These are phyloP conservation scores for Fusarium acutatum DNA, from an alignment of 2,329 filamentous ascomycete genomes.

Conservation along the genomic window DNA sequence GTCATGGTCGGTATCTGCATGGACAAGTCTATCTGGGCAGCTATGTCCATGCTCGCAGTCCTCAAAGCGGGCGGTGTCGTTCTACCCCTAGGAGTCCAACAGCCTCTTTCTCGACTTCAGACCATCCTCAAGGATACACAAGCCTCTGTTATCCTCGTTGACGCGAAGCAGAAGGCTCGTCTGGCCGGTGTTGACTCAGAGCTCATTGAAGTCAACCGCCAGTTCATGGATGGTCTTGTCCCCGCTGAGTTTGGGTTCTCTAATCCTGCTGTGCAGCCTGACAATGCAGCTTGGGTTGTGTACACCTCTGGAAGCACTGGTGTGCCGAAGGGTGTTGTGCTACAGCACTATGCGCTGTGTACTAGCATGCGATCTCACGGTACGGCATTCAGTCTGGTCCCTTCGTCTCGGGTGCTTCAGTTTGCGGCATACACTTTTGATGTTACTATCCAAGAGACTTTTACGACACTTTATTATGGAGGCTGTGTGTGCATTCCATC, in stretches of 20 bases:
- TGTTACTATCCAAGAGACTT: background rate
- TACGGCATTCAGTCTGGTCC: background rate
- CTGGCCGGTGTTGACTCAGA: background rate
- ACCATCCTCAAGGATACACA: background rate
- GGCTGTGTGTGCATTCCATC: background rate
- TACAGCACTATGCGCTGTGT: background rate
- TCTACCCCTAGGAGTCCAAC: background rate
- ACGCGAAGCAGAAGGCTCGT: background rate
- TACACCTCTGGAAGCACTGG: constrained; percentile 4
- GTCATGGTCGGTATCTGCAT: background rate
- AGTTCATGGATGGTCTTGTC: background rate
- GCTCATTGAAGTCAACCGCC: background rate
- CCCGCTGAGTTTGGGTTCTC: background rate
- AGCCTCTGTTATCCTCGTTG: background rate
- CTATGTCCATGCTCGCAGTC: background rate
- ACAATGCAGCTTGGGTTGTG: background rate
- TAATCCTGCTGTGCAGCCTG: background rate
- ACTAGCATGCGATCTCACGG: background rate
- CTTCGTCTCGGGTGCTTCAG: background rate
- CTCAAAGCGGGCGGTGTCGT: background rate
- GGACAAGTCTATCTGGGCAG: background rate
- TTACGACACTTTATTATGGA: background rate
- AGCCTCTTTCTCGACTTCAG: background rate
- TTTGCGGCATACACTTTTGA: background rate
- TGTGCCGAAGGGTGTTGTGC: background rate